Evolutionary conservation across 225 moss, liverwort and hornwort genomes (phyloP), one percentile per base, ranked within the genome.

Genomic region (Thuidium tamariscinum): DNA sequence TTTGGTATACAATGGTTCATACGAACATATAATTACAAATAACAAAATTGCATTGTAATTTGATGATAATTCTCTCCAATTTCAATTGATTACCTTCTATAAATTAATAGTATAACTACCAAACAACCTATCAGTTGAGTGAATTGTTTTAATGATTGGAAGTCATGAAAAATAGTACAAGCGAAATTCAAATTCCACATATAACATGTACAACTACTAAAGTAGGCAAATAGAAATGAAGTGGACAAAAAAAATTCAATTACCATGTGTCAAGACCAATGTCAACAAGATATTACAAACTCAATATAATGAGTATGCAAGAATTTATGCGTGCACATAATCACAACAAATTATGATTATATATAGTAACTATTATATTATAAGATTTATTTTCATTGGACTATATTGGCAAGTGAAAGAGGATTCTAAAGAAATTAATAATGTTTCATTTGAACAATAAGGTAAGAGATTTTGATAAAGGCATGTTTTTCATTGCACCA

Each of bases 81-180:
- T 44, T 2, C 13, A 10, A 27, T 44, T 27, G 16, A 0, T 42
- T 42, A 42, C 2, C 16, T 0, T 26, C 26, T 42, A 5, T 42
- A 42, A 42, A 16, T 16, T 9, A 27, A 16, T 42, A 44, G 3
- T 0, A 0, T 71, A 17, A 29, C 17, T 10, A 71, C 29, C 44
- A 30, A 30, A 19, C 18, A 72, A 72, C 0, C 1, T 29, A 2
- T 71, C 0, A 5, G 0, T 72, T 73, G 6, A 4, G 9, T 11
- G 0, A 18, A 72, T 4, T 48, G 3, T 72, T 4, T 25, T 32
- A 48, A 19, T 25, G 18, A n/a, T 19, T 48, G 0, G 1, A 73
- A 48, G 1, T 30, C 46, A 32, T 73, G 0, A 32, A 29, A 30
- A 32, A 48, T 0, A 1, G 0, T 48, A 7, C 0, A 1, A 48